Evolutionary conservation across 2,329 filamentous ascomycete genomes (phyloP).

Genomic region (Blastomyces gilchristii): DNA sequence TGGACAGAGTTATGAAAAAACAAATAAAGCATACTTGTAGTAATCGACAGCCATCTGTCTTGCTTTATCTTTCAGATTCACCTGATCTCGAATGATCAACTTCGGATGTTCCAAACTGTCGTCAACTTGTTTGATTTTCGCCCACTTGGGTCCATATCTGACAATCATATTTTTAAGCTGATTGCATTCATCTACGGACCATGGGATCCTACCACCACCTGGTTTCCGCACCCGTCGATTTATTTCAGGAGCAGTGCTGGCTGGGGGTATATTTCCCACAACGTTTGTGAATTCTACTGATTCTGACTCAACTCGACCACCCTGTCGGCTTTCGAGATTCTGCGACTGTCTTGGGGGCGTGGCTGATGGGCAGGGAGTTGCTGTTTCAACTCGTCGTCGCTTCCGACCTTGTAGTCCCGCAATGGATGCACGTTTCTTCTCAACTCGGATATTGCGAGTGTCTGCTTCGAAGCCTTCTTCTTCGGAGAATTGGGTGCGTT

Average conservation of each 20-base stretch:
- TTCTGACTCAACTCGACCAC: background rate
- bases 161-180: constrained; percentile 43
- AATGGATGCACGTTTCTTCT: constrained; percentile 1
- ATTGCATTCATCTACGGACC: constrained; percentile 32
- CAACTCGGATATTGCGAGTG: background rate
- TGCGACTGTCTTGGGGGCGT: background rate
- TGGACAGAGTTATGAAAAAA: background rate
- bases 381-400: constrained; percentile 1
- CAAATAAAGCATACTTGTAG: constrained; percentile 31
- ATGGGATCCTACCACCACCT: constrained; percentile 16
- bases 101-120: constrained; percentile 22
- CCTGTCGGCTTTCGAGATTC: background rate
- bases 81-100: constrained; percentile 37
- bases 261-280: background rate
- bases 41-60: constrained; percentile 43
- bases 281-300: background rate
- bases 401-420: background rate
- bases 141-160: constrained; percentile 38
- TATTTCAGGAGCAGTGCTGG: background rate
- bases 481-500: constrained; percentile 8
- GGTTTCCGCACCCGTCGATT: background rate
- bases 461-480: constrained; percentile 30
- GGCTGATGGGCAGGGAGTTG: background rate
- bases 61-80: constrained; percentile 47
- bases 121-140: constrained; percentile 33